Conservation (phyloP, 2,329 filamentous ascomycete genomes). For the Nigrospora osmanthi region DNA sequence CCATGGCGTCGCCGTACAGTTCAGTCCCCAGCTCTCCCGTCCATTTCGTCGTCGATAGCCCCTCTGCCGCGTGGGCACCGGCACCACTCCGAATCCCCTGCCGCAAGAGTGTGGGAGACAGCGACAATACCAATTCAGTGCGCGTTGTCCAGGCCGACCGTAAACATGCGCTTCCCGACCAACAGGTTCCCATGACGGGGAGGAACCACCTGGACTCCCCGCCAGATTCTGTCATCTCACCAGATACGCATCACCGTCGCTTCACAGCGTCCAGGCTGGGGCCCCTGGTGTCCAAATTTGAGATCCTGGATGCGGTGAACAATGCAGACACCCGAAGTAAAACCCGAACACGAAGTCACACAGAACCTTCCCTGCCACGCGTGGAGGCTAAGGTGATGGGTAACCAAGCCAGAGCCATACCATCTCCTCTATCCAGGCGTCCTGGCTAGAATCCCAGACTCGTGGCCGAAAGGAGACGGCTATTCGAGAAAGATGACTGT, state of each 20-base stretch:
- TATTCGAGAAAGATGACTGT: slow-evolving; percentile 22
- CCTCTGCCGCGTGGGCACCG: slow-evolving; percentile 9
- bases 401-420: background rate
- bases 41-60: slow-evolving; percentile 5
- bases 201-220: background rate
- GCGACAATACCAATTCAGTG: slow-evolving; percentile 5
- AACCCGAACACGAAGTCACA: background rate
- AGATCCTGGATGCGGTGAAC: slow-evolving; percentile 19
- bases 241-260: slow-evolving; percentile 5
- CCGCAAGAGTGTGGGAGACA: slow-evolving; percentile 5
- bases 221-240: background rate
- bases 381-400: background rate
- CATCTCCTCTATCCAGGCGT: slow-evolving; percentile 8
- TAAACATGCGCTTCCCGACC: no score
- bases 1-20: background rate
- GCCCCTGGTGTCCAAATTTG: slow-evolving; percentile 25
- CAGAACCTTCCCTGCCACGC: background rate
- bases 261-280: slow-evolving; percentile 13
- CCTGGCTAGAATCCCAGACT: slow-evolving; percentile 18
- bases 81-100: slow-evolving; percentile 13
- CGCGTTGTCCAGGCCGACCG: background rate
- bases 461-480: slow-evolving; percentile 19
- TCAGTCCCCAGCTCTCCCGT: slow-evolving; percentile 9
- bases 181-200: background rate
- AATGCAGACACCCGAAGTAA: slow-evolving; percentile 6